Evolutionary conservation across 352 stramenopile genomes (phyloP).

Genomic region (Pythium grandisporangium): DNA sequence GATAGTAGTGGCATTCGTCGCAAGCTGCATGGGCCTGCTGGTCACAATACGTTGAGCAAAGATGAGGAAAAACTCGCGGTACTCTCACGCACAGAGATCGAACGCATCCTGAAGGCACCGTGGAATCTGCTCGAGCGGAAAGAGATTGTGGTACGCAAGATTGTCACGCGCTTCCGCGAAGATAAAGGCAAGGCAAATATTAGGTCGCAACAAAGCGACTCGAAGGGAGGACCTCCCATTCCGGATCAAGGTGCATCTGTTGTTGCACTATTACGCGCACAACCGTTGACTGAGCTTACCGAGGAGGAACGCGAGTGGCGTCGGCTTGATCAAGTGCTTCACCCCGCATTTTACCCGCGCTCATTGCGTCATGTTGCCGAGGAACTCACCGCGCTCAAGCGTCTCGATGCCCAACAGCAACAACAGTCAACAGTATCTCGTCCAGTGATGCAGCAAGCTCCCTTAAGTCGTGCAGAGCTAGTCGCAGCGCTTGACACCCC

Average conservation of each 20-base stretch:
- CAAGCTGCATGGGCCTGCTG: conserved; percentile 35
- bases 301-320: conserved; percentile 64
- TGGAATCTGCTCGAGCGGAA: conserved; percentile 69
- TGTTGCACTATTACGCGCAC: conserved; percentile 34
- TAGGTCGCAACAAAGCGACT: no score
- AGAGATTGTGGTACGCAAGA: conserved; percentile 69
- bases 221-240: conserved; percentile 4
- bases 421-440: no score
- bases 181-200: no score
- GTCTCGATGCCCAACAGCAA: conserved; percentile 16
- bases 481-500: conserved; percentile 45
- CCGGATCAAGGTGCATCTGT: conserved; percentile 9
- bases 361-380: conserved; percentile 32
- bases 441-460: no score
- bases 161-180: conserved; percentile 57
- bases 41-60: conserved; percentile 38
- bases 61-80: conserved; percentile 53
- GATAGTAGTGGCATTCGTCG: conserved; percentile 20
- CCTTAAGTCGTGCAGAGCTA: conserved; percentile 54
- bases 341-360: conserved; percentile 58
- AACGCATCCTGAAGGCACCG: conserved; percentile 58
- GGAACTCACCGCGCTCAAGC: neutral
- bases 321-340: conserved; percentile 56
- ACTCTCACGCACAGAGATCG: conserved; percentile 51
- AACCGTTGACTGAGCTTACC: conserved; percentile 40